Evolutionary conservation across 2,329 filamentous ascomycete genomes (phyloP).

Genomic region (Aspergillus neoniger): DNA sequence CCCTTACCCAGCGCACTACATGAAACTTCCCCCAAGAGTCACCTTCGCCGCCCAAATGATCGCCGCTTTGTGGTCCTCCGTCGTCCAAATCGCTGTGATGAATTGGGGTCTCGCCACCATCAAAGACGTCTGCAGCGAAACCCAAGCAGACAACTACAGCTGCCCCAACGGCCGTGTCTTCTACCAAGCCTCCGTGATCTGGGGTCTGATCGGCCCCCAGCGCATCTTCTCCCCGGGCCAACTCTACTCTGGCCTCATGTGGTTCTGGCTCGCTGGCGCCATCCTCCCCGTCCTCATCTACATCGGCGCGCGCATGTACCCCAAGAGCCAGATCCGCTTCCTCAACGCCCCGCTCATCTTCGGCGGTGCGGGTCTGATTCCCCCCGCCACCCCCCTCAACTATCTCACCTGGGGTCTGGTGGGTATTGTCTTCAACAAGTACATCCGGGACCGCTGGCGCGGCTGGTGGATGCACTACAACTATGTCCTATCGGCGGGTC

Average conservation of each 20-base stretch:
- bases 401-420: slow-evolving; percentile 71
- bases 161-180: slow-evolving; percentile 62
- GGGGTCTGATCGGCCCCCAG: slow-evolving; percentile 71
- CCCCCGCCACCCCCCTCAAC: slow-evolving; percentile 69
- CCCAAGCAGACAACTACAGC: slow-evolving; percentile 60
- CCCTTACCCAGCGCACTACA: slow-evolving; percentile 57
- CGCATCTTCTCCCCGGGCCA: slow-evolving; percentile 67
- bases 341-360: slow-evolving; percentile 70
- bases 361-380: slow-evolving; percentile 63
- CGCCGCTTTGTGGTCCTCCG: slow-evolving; percentile 52
- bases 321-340: slow-evolving; percentile 63
- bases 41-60: slow-evolving; percentile 56
- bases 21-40: slow-evolving; percentile 56
- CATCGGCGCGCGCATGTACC: slow-evolving; percentile 61
- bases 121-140: slow-evolving; percentile 62
- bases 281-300: slow-evolving; percentile 64
- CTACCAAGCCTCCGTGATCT: slow-evolving; percentile 71
- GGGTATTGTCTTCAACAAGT: slow-evolving; percentile 69
- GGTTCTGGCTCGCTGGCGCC: slow-evolving; percentile 70
- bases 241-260: slow-evolving; percentile 66
- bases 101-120: slow-evolving; percentile 58
- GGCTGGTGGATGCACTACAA: slow-evolving; percentile 81
- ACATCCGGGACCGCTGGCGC: slow-evolving; percentile 63
- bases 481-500: slow-evolving; percentile 70
- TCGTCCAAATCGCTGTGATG: slow-evolving; percentile 51